These are phyloP conservation scores for Entophlyctis helioformis DNA, from an alignment of 192 early-diverging fungal genomes.

Conservation along the genomic window DNA sequence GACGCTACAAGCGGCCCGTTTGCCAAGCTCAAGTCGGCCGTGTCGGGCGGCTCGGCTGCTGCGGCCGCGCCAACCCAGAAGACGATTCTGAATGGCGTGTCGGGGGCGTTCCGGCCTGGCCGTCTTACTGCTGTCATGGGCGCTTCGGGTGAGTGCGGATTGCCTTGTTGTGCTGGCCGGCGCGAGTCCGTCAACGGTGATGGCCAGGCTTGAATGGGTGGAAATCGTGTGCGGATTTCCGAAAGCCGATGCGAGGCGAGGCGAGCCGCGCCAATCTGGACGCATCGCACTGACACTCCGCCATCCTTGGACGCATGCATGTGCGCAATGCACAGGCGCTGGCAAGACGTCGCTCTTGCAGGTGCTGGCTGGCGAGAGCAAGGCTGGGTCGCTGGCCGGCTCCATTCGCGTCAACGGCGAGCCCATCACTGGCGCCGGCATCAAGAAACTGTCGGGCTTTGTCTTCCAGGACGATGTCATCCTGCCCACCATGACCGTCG, in stretches of 20 bases:
- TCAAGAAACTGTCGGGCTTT: constrained; percentile 42
- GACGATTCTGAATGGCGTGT: neutral
- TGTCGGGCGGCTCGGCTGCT: neutral
- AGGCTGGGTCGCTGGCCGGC: constrained; percentile 32
- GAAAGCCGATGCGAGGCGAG: too few species aligned
- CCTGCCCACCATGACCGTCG: constrained; percentile 56
- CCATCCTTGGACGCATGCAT: too few species aligned
- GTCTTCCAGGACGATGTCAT: constrained; percentile 53
- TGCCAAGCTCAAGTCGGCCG: too few species aligned
- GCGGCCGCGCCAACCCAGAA: neutral
- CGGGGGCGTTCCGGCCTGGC: constrained; percentile 45
- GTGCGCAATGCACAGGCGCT: too few species aligned
- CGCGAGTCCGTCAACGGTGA: too few species aligned
- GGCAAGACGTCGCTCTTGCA: constrained; percentile 37
- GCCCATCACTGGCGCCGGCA: constrained; percentile 26
- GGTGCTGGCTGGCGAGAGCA: constrained; percentile 34
- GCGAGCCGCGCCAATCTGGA: too few species aligned
- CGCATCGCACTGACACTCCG: too few species aligned
- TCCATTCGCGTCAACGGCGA: constrained; percentile 47
- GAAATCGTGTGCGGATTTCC: too few species aligned
- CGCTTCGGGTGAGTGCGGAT: too few species aligned
- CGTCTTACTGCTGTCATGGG: constrained; percentile 78
- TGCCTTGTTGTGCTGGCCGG: too few species aligned
- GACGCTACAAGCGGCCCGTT: too few species aligned
- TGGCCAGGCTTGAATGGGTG: too few species aligned